Evolutionary conservation across 2,329 filamentous ascomycete species (phyloP).

Genomic region (Alternaria postmessia): DNA sequence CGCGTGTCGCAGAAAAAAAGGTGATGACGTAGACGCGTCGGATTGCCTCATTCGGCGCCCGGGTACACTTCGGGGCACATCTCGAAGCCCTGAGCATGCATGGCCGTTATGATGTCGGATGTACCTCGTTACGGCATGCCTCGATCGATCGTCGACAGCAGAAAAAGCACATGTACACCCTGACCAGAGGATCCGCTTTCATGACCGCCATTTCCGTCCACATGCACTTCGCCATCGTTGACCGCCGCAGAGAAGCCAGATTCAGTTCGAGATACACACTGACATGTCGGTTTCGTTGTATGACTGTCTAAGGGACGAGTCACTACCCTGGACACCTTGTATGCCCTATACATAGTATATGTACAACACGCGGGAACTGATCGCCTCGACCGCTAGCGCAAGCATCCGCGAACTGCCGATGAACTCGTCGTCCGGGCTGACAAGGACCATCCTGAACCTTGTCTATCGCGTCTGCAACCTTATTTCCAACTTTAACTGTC

Average conservation of each 20-base stretch:
- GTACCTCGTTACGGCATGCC: background rate
- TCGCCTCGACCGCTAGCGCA: slow-evolving; percentile 1
- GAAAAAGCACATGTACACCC: background rate
- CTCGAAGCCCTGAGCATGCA: background rate
- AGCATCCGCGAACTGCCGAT: slow-evolving; percentile 4
- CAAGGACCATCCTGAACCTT: slow-evolving; percentile 3
- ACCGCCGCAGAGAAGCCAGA: background rate
- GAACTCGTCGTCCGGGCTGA: slow-evolving; percentile 3
- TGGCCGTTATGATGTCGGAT: background rate
- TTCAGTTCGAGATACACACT: background rate
- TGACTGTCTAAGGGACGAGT: background rate
- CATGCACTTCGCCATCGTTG: background rate
- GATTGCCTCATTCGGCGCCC: background rate
- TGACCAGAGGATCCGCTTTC: background rate
- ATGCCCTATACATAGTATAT: background rate
- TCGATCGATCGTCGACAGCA: background rate
- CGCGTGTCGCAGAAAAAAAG: slow-evolving; percentile 9
- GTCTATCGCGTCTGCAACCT: slow-evolving; percentile 7
- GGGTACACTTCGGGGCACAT: background rate
- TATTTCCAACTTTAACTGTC: slow-evolving; percentile 6
- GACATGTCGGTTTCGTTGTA: background rate
- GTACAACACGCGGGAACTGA: background rate
- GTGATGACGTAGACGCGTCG: slow-evolving; percentile 21
- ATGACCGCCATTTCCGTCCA: background rate
- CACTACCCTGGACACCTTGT: background rate